Conservation (phyloP, 2,329 filamentous ascomycete species). For the Cladosporium colombiae region DNA sequence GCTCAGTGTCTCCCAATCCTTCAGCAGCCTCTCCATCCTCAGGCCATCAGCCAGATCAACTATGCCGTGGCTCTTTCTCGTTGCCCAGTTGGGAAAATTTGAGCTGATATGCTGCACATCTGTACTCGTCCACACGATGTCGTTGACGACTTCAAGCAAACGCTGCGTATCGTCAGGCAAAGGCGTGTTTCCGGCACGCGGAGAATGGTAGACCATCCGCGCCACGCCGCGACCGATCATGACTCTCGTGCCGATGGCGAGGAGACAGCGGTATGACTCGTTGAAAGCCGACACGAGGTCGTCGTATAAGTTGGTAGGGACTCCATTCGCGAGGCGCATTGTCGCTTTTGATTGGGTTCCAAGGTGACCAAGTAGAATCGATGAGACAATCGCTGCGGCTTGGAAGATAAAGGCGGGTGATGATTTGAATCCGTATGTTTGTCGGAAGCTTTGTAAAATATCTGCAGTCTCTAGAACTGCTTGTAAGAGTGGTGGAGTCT, state of each 20-base stretch:
- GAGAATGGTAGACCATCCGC: slow-evolving; percentile 9
- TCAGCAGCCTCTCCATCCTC: neutral
- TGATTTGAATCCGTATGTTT: slow-evolving; percentile 1
- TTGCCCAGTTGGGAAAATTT: neutral
- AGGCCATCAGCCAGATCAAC: neutral
- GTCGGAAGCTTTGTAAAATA: neutral
- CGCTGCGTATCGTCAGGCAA: neutral
- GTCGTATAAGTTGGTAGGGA: neutral
- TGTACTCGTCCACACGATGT: neutral
- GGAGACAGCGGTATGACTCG: slow-evolving; percentile 7
- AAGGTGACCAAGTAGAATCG: neutral
- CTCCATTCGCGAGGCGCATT: too few relatives aligned
- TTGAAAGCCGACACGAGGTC: neutral
- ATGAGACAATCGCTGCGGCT: neutral
- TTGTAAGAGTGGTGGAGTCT: neutral
- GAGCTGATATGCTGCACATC: neutral
- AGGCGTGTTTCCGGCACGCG: neutral
- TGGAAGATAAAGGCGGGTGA: slow-evolving; percentile 7
- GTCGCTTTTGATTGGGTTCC: neutral
- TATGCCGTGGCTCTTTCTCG: neutral
- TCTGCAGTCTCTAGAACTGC: neutral
- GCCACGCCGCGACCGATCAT: slow-evolving; percentile 10
- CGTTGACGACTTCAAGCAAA: neutral
- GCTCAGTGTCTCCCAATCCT: neutral
- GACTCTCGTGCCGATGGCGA: slow-evolving; percentile 5